Evolutionary conservation across 1,284 basidiomycete species (phyloP).

Genomic region (Ganoderma leucocontextum): DNA sequence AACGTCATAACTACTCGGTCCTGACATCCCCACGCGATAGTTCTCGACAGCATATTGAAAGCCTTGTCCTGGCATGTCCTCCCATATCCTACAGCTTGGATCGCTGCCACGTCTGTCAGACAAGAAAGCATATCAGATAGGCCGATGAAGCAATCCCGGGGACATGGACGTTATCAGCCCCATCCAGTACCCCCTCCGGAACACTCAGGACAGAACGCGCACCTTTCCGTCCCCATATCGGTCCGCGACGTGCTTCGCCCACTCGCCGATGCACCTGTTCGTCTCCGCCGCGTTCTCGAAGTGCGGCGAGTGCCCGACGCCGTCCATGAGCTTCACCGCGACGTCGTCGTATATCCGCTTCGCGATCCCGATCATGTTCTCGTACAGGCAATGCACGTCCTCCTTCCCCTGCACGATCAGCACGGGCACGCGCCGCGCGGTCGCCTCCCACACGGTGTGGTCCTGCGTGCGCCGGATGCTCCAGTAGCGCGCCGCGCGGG

Average conservation of each 20-base stretch:
- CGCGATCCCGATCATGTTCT: constrained; percentile 40
- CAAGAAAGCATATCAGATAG: constrained; percentile 3
- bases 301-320: constrained; percentile 45
- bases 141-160: constrained; percentile 5
- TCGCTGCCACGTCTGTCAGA: constrained; percentile 5
- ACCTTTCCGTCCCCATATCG: constrained; percentile 3
- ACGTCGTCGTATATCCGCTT: constrained; percentile 41
- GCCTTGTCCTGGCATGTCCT: background rate
- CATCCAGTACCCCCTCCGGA: background rate
- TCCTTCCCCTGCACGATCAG: constrained; percentile 46
- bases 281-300: constrained; percentile 35
- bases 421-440: constrained; percentile 42
- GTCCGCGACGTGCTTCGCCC: constrained; percentile 19
- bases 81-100: constrained; percentile 4
- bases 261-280: constrained; percentile 20
- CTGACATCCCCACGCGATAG: background rate
- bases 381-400: constrained; percentile 42
- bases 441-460: constrained; percentile 40
- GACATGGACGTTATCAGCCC: background rate
- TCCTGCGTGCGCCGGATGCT: constrained; percentile 45
- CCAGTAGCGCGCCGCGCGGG: constrained; percentile 41
- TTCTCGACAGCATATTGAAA: background rate
- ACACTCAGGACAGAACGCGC: background rate
- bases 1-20: background rate
- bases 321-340: constrained; percentile 41